A percentile compares a stretch with the other conserved stretches of the same genome.
These are phyloP conservation scores for Leccinum solheimii DNA, from an alignment of 1,284 basidiomycete species.

Conservation along the genomic window DNA sequence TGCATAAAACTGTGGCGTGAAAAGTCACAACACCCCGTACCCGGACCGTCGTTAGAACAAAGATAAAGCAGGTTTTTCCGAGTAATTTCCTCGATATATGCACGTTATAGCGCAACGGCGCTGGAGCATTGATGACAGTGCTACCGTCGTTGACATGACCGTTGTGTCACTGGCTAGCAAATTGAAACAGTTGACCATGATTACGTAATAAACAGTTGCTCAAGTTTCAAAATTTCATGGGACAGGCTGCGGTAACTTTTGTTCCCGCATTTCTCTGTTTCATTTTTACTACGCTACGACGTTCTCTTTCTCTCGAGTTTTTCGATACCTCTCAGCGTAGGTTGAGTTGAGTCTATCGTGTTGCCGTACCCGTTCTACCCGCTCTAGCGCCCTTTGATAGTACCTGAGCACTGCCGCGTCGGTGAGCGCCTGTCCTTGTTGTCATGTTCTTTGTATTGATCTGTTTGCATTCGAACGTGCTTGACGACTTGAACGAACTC, in stretches of 20 bases:
- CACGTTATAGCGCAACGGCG: too few species aligned
- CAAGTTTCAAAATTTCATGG: neutral
- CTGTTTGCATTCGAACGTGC: slow-evolving; percentile 31
- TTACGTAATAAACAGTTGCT: neutral
- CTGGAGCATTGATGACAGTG: too few species aligned
- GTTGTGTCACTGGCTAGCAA: too few species aligned
- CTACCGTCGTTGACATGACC: too few species aligned
- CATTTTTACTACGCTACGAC: neutral
- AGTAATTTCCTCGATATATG: too few species aligned
- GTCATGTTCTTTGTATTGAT: slow-evolving; percentile 33
- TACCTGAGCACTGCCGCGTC: neutral
- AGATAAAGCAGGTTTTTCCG: too few species aligned
- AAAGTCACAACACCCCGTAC: neutral
- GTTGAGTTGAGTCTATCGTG: neutral
- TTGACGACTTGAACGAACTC: slow-evolving; percentile 29
- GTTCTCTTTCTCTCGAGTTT: neutral
- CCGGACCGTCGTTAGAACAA: too few species aligned
- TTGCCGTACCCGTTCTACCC: neutral
- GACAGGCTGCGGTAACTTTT: neutral
- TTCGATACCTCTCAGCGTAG: neutral
- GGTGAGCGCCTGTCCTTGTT: slow-evolving; percentile 26
- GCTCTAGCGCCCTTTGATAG: neutral
- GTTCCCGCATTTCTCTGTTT: neutral
- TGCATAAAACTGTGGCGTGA: too few species aligned
- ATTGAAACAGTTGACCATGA: neutral